A percentile compares a stretch with the other conserved stretches of the same genome.
phyloP scores from a whole-genome alignment of 1,284 basidiomycete species.

The Ceratobasidium sp. region DNA sequence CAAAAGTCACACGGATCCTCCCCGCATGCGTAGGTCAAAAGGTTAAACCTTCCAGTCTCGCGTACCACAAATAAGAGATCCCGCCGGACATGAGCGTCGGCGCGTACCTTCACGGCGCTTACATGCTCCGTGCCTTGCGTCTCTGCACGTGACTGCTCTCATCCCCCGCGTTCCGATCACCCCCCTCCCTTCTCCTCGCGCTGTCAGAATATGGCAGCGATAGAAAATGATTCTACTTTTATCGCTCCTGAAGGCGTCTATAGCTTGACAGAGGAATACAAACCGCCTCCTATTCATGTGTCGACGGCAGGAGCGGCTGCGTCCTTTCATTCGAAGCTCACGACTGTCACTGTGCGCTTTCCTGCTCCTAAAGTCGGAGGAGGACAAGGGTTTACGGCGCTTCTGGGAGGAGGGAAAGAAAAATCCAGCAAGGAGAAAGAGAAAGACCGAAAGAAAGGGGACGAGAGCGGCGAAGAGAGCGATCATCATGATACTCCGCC shows the following conservation, averaged over 20 bases:
- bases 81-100: too few relatives aligned
- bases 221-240: conserved; percentile 66
- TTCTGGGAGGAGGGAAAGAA: conserved; percentile 69
- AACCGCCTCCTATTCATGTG: conserved; percentile 66
- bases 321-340: conserved; percentile 73
- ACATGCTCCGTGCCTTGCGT: too few relatives aligned
- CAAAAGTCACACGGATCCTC: too few relatives aligned
- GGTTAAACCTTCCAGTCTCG: too few relatives aligned
- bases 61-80: too few relatives aligned
- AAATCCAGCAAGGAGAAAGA: conserved; percentile 69
- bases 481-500: conserved; percentile 67
- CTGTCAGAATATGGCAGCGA: conserved; percentile 15
- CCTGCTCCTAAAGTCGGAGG: conserved; percentile 66
- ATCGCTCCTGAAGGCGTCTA: conserved; percentile 90
- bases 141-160: background rate
- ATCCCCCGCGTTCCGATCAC: conserved; percentile 1
- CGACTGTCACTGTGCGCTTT: conserved; percentile 73
- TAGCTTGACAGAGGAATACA: conserved; percentile 86
- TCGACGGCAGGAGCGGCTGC: conserved; percentile 64
- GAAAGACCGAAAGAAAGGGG: conserved; percentile 63
- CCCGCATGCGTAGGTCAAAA: too few relatives aligned
- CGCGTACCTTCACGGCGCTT: too few relatives aligned
- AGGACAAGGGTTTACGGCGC: conserved; percentile 72
- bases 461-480: conserved; percentile 80
- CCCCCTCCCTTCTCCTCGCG: too few relatives aligned